phyloP scores from a whole-genome alignment of 2,329 filamentous ascomycete species.

The Arthrobotrys sinensis region DNA sequence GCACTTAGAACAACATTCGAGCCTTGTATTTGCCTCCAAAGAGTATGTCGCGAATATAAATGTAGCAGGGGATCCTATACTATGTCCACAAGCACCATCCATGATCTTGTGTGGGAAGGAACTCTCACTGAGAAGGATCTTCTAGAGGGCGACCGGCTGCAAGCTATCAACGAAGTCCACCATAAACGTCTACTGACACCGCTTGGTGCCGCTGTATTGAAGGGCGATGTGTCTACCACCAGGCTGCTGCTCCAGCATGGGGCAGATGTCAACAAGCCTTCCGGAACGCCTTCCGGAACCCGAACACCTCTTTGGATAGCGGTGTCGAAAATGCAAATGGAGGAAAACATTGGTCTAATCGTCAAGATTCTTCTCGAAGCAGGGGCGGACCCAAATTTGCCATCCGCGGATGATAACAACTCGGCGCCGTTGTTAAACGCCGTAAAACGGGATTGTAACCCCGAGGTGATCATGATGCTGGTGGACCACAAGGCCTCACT shows the following conservation, averaged over 20 bases:
- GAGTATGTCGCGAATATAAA: constrained; percentile 11
- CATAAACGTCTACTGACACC: constrained; percentile 14
- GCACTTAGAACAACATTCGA: neutral
- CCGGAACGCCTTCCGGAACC: constrained; percentile 31
- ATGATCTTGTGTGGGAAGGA: constrained; percentile 29
- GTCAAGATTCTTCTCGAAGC: constrained; percentile 35
- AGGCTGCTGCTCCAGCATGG: constrained; percentile 12
- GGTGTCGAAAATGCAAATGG: constrained; percentile 2
- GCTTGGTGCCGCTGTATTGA: constrained; percentile 32
- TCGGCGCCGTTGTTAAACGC: constrained; percentile 22
- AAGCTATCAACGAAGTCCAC: constrained; percentile 21
- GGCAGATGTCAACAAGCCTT: constrained; percentile 35
- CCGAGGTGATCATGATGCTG: constrained; percentile 23
- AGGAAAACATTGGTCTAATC: constrained; percentile 15
- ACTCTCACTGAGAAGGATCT: constrained; percentile 25
- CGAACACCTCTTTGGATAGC: constrained; percentile 36
- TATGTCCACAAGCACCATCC: constrained; percentile 11
- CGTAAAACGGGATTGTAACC: neutral
- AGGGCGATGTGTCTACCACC: constrained; percentile 15
- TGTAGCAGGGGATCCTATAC: constrained; percentile 1
- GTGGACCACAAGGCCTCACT: neutral
- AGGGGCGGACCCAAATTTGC: constrained; percentile 24
- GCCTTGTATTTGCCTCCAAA: neutral
- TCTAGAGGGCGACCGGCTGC: neutral
- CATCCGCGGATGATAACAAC: constrained; percentile 25